Evolutionary conservation across 2,329 filamentous ascomycete genomes (phyloP).

Genomic region (Ceratocystis papillata): DNA sequence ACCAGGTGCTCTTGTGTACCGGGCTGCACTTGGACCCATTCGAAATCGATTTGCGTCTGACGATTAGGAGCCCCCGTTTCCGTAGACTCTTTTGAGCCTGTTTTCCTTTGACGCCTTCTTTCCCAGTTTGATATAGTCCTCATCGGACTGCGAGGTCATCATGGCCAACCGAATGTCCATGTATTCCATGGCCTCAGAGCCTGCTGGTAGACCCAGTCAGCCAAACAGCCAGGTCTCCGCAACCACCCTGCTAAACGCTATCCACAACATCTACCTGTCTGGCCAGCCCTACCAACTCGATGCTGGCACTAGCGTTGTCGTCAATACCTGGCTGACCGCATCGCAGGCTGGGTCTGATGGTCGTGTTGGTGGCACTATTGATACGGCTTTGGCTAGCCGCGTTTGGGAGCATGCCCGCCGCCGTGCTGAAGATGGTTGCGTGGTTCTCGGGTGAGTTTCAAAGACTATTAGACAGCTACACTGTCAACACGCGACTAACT

Average conservation of each 20-base stretch:
- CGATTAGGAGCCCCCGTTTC: neutral
- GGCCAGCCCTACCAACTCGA: slow-evolving; percentile 78
- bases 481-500: neutral
- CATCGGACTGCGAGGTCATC: slow-evolving; percentile 23
- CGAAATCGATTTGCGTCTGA: neutral
- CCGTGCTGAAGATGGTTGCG: slow-evolving; percentile 88
- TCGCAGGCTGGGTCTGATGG: slow-evolving; percentile 59
- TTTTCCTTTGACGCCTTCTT: neutral
- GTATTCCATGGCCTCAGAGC: slow-evolving; percentile 57
- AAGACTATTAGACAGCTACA: neutral
- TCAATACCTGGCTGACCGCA: slow-evolving; percentile 91
- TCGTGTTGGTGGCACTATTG: slow-evolving; percentile 64
- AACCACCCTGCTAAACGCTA: slow-evolving; percentile 79
- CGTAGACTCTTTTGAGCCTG: neutral
- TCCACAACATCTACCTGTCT: slow-evolving; percentile 79
- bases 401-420: slow-evolving; percentile 95
- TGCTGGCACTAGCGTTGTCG: slow-evolving; percentile 78
- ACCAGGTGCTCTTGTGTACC: neutral
- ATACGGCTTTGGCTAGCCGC: slow-evolving; percentile 62
- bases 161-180: slow-evolving; percentile 59
- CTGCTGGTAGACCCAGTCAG: slow-evolving; percentile 42
- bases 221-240: slow-evolving; percentile 69
- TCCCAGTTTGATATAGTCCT: slow-evolving; percentile 5
- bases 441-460: slow-evolving; percentile 67
- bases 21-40: neutral